Evolutionary conservation across 176 grass and related monocot genomes (phyloP).

Genomic region (Musa troglodytarum): DNA sequence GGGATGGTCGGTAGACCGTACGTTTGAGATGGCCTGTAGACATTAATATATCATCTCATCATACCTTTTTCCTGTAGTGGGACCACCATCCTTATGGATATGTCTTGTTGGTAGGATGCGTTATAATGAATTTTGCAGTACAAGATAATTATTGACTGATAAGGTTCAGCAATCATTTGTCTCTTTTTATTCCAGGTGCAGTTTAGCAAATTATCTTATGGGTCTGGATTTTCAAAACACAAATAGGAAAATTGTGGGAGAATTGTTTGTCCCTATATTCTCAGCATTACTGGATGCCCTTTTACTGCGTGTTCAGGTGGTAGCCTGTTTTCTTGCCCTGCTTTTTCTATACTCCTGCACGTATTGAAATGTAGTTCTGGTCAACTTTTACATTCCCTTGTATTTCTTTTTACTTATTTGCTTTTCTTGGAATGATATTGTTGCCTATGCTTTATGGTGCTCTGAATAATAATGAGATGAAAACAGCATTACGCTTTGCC

Average conservation of each 20-base stretch:
- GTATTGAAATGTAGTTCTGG: not conserved
- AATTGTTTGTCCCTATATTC: slow-evolving; percentile 68
- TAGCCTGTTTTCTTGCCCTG: slow-evolving; percentile 14
- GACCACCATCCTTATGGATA: no score
- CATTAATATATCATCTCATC: no score
- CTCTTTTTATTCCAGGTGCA: slow-evolving; percentile 52
- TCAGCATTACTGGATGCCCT: slow-evolving; percentile 78
- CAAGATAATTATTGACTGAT: not conserved
- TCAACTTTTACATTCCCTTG: no score
- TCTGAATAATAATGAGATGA: not conserved
- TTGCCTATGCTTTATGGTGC: not conserved
- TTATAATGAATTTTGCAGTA: no score
- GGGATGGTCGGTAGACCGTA: no score
- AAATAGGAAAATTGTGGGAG: slow-evolving; percentile 44
- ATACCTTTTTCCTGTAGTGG: no score
- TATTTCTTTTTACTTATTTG: no score
- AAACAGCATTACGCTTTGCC: no score
- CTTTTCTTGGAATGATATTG: no score
- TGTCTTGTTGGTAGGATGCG: no score
- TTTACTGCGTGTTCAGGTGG: slow-evolving; percentile 73
- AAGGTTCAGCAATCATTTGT: not conserved
- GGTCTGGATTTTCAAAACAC: slow-evolving; percentile 38
- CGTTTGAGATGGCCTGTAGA: no score
- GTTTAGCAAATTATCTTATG: slow-evolving; percentile 75
- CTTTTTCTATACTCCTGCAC: slow-evolving; percentile 8